Evolutionary conservation across 164 flowering plant genomes (phyloP), one percentile per base, ranked within the genome.

Genomic region (Akebia trifoliata): DNA sequence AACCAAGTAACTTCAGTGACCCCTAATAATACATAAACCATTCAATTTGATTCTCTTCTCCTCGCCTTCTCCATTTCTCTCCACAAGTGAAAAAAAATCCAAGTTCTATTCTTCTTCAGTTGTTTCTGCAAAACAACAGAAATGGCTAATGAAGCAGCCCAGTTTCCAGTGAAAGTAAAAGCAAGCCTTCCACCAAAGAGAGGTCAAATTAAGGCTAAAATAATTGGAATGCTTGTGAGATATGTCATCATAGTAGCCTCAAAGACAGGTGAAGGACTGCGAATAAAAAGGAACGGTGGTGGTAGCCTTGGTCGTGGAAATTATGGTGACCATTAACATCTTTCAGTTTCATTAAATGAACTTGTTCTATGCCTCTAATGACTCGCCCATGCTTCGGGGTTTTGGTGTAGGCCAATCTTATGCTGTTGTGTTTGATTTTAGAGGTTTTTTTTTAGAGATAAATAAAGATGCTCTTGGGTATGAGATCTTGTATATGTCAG

Each of bases 171-270:
- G 40, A 54, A 32, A 50, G 18, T 38, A 36, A 57, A 58, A 47
- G 30, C 15, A 18, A 65, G 39, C 48, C 49, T 73, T 18, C 80
- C 78, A 29, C 80, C 83, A 26, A 69, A 28, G 42, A 62, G 83
- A 54, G 83, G 80, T 4, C 76, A 62, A 60, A 51, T 78, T 40
- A 73, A 69, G 51, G 56, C 35, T 3, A 59, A 28, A 51, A 67
- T 73, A 1, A 3, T 70, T n/a, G 61, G 36, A 2, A 21, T 20
- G 0, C 1, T 75, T 29, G 6, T 65, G 42, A 57, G 50, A 34
- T 34, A 45, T 52, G 24, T 75, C 2, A 21, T 26, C 12, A 17
- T 3, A 37, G 22, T 48, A 30, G 65, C 52, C 30, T 61, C 70
- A 18, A 62, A 61, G 31, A 50, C 57, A 0, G 43, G 57, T 5